Evolutionary conservation across 495 filamentous ascomycete species (phyloP), one percentile per base, ranked within the genome.

Genomic region (Penicillium alfredii): DNA sequence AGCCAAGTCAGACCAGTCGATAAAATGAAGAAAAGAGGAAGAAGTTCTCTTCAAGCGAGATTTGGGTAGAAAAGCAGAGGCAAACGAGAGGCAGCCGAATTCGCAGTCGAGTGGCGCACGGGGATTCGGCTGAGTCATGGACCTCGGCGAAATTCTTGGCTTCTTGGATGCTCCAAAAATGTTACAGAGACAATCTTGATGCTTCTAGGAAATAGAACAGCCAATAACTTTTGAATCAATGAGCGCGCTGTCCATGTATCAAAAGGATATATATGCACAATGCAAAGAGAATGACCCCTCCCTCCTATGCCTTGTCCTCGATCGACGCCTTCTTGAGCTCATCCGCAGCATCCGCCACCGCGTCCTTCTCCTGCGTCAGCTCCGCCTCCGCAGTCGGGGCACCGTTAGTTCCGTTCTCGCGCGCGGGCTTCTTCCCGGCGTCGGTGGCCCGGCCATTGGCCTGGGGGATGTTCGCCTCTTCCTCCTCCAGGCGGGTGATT

Each of bases 401-500:
- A 41, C 69, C 72, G 37, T 81, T 78, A 32, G 73, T 68, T 29
- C 64, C 55, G 31, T 76, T 71, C 34, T 53, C 58, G 21, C 55
- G 38, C 5, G 74, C 67, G 21, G 71, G 69, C 61, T 79, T 80
- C 55, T 72, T 74, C 27, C 64, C 64, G 20, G 47, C 55, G 32
- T 78, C 47, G 38, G 56, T 66, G 40, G 57, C 43, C 17, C 57
- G 53, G 45, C 44, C 40, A 24, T 58, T 50, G 42, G 47, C 37
- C 42, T 58, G 33, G 30, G 49, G 21, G 29, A 32, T 33, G 6
- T 43, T 60, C 33, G 45, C 55, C 43, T 53, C 65, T 61, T 68
- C 77, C 61, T 54, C 70, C 51, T 84, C 79, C 15, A 84, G 69
- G 30, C 70, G 70, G 37, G 75, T 71, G 46, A 84, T 84, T 45